Percentiles rank a stretch among this genome's conserved stretches.
Conservation (phyloP, 371 early-diverging fungal genomes). For the Mortierella sp. region DNA sequence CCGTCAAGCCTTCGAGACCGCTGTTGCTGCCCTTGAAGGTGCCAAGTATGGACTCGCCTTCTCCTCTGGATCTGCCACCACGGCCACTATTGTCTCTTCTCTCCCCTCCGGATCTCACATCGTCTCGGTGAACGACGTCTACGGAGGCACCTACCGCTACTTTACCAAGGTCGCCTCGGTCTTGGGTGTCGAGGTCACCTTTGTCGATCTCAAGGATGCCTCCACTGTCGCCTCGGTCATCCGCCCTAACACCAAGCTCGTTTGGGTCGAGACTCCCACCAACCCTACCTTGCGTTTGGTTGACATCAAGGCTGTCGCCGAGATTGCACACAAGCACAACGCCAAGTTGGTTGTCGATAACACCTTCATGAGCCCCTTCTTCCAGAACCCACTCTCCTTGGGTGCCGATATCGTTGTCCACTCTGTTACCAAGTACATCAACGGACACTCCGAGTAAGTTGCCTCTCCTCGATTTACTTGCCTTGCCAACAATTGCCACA, state of each 20-base stretch:
- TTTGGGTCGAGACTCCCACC: constrained; percentile 97
- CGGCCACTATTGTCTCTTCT: constrained; percentile 86
- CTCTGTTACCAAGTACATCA: constrained; percentile 98
- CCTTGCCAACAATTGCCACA: not conserved
- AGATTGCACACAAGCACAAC: constrained; percentile 82
- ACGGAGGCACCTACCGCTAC: constrained; percentile 98
- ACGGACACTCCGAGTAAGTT: constrained; percentile 92
- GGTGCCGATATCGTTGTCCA: constrained; percentile 98
- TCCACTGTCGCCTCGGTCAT: constrained; percentile 72
- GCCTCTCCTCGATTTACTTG: not conserved
- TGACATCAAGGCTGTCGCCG: constrained; percentile 89
- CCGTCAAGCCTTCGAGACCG: constrained; percentile 88
- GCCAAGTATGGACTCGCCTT: constrained; percentile 95
- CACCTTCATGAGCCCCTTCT: constrained; percentile 97
- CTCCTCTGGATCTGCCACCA: constrained; percentile 93
- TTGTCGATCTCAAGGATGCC: constrained; percentile 89
- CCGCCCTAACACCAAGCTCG: constrained; percentile 82
- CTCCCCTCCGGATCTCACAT: constrained; percentile 85
- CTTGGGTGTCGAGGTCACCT: constrained; percentile 79
- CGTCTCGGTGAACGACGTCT: constrained; percentile 94
- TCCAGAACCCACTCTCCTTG: constrained; percentile 91
- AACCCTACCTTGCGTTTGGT: constrained; percentile 96
- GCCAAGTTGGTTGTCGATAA: constrained; percentile 95
- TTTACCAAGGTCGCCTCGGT: constrained; percentile 92
- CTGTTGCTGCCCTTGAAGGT: constrained; percentile 92